Evolutionary conservation across 352 stramenopile genomes (phyloP).

Genomic region (Pythium utonaiense): DNA sequence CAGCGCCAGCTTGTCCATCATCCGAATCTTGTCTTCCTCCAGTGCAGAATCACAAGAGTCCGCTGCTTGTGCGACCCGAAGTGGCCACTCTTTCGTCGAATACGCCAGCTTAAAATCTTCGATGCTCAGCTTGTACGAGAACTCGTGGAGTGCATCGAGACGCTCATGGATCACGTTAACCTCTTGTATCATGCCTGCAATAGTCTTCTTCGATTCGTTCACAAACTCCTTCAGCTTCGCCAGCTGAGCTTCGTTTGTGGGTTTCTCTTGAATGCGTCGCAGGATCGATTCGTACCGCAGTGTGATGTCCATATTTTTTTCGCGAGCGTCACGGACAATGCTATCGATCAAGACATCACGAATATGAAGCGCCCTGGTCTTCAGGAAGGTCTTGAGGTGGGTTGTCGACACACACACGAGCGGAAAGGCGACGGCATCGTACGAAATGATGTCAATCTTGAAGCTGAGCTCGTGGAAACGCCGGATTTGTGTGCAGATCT

Average conservation of each 20-base stretch:
- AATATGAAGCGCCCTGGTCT: constrained; percentile 61
- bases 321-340: constrained; percentile 68
- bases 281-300: constrained; percentile 88
- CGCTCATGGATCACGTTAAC: constrained; percentile 71
- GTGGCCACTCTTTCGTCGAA: constrained; percentile 86
- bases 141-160: constrained; percentile 76
- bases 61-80: constrained; percentile 73
- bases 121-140: constrained; percentile 77
- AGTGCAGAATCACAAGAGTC: constrained; percentile 86
- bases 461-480: constrained; percentile 69
- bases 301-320: constrained; percentile 88
- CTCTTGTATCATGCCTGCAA: constrained; percentile 71
- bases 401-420: constrained; percentile 76
- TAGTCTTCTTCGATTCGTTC: constrained; percentile 71
- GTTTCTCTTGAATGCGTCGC: constrained; percentile 88
- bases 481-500: constrained; percentile 66
- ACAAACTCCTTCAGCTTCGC: constrained; percentile 89
- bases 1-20: constrained; percentile 92
- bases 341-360: constrained; percentile 78
- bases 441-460: constrained; percentile 61
- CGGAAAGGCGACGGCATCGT: constrained; percentile 70
- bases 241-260: constrained; percentile 89
- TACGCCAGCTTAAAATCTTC: constrained; percentile 90
- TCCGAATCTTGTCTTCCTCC: constrained; percentile 90
- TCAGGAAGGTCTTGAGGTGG: constrained; percentile 66